These are phyloP conservation scores for Fusarium sp. DNA, from an alignment of 2,329 filamentous ascomycete species.

Conservation along the genomic window DNA sequence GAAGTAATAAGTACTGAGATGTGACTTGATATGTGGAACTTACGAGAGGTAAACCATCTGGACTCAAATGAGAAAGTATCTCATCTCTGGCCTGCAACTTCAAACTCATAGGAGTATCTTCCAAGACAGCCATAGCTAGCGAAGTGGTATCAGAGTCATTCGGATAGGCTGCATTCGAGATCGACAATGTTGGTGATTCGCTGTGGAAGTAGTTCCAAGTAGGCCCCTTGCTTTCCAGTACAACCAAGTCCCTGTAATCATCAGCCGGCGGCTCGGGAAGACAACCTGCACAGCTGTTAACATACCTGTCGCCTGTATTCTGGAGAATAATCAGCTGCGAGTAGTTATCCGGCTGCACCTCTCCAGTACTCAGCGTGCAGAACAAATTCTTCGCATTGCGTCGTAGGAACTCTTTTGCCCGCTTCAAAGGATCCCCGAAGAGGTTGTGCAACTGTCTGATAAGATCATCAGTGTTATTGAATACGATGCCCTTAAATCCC, in stretches of 20 bases:
- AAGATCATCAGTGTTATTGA: neutral
- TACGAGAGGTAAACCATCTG: conserved; percentile 7
- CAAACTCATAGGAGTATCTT: neutral
- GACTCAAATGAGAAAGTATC: neutral
- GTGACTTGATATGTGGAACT: neutral
- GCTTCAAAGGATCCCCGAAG: neutral
- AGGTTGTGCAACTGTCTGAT: neutral
- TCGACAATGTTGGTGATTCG: neutral
- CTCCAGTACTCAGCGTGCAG: neutral
- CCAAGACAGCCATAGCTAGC: neutral
- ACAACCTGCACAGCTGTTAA: accelerated
- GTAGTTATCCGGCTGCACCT: neutral
- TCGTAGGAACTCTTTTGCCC: neutral
- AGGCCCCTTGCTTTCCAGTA: neutral
- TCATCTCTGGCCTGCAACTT: neutral
- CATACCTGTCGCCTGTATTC: neutral
- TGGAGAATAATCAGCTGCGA: conserved; percentile 5
- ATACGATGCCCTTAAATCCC: neutral
- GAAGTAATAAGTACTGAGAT: neutral
- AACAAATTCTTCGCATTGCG: conserved; percentile 1
- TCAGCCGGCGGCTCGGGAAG: neutral
- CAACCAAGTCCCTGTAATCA: neutral
- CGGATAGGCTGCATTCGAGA: neutral
- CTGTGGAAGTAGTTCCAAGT: conserved; percentile 13
- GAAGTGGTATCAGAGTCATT: conserved; percentile 9